phyloP scores from a whole-genome alignment of 106 monocot genomes.

The Gastrodia elata region DNA sequence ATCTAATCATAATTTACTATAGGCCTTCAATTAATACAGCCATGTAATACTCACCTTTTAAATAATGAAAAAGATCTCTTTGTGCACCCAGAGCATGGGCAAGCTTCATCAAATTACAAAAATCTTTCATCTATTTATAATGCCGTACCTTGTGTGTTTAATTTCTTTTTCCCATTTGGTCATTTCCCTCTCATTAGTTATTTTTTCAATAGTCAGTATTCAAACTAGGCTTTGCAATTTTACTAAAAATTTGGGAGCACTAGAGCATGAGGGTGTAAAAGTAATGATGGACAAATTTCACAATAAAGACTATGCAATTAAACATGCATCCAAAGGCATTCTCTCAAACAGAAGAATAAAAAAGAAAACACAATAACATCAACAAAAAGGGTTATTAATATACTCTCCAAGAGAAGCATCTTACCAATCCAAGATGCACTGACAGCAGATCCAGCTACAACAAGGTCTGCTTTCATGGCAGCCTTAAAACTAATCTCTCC shows the following conservation, averaged over 20 bases:
- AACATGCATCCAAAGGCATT: not conserved
- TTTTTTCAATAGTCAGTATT: not conserved
- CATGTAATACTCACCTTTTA: not conserved
- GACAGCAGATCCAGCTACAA: conserved; percentile 91
- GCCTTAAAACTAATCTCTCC: conserved; percentile 54
- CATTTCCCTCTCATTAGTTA: not conserved
- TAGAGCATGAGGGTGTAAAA: not conserved
- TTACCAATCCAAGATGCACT: conserved; percentile 92
- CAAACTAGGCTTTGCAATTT: not conserved
- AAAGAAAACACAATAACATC: not conserved
- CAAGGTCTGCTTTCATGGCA: conserved; percentile 70
- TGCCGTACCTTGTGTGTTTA: not conserved
- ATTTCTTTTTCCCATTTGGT: not conserved
- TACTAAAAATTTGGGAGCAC: not conserved
- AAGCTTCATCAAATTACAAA: not conserved
- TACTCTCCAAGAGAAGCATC: conserved; percentile 9
- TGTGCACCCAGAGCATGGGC: not conserved
- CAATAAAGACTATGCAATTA: not conserved
- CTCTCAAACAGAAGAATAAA: not conserved
- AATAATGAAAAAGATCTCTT: not conserved
- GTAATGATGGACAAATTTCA: not conserved
- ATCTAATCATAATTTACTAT: no score
- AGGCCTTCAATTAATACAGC: not conserved
- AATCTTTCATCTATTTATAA: not conserved
- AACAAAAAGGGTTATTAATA: not conserved